These are phyloP conservation scores for Camillea tinctor DNA, from an alignment of 2,329 filamentous ascomycete genomes.

Conservation along the genomic window DNA sequence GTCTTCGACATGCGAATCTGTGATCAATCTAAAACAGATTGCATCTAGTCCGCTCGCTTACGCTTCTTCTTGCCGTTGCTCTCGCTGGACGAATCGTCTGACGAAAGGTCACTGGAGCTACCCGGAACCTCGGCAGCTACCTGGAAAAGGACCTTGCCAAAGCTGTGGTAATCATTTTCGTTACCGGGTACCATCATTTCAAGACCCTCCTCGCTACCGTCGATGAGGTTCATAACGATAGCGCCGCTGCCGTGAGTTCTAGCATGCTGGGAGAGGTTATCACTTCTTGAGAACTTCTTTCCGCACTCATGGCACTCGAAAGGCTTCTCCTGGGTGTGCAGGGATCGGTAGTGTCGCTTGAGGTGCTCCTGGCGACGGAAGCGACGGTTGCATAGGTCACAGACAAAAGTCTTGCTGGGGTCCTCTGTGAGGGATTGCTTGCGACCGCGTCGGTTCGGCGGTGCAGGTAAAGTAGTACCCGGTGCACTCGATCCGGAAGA, in stretches of 20 bases:
- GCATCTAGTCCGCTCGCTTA: conserved; percentile 64
- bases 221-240: conserved; percentile 86
- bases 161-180: conserved; percentile 62
- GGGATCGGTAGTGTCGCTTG: conserved; percentile 96
- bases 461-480: conserved; percentile 47
- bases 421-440: conserved; percentile 99
- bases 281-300: conserved; percentile 98
- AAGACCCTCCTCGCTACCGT: conserved; percentile 58
- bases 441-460: conserved; percentile 86
- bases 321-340: conserved; percentile 98
- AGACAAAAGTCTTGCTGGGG: conserved; percentile 97
- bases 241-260: conserved; percentile 89
- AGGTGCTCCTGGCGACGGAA: conserved; percentile 98
- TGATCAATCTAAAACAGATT: conserved; percentile 10
- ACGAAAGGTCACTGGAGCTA: conserved; percentile 58
- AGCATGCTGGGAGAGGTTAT: conserved; percentile 95
- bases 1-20: conserved; percentile 30
- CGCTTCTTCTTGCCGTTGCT: conserved; percentile 69
- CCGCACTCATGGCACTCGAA: conserved; percentile 97
- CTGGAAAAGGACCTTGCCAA: conserved; percentile 80
- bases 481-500: conserved; percentile 46
- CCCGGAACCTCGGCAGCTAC: conserved; percentile 72
- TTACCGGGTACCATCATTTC: conserved; percentile 42
- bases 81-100: conserved; percentile 49
- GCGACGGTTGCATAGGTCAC: conserved; percentile 91